phyloP scores from a whole-genome alignment of 179 eudicot genomes.

The Spergularia azorica region DNA sequence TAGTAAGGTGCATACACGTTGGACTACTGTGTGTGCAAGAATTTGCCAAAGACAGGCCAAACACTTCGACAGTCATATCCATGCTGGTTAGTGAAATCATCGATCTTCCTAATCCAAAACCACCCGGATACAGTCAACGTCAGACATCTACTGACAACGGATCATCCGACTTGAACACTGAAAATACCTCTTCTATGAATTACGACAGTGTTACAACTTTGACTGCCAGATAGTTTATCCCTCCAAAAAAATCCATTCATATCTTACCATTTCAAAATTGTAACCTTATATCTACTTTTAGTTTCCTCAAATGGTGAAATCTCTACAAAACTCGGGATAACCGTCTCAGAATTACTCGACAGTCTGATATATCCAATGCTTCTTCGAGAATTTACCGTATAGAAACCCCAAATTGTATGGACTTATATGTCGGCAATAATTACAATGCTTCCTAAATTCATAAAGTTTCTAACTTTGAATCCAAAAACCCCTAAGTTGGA shows the following conservation, averaged over 20 bases:
- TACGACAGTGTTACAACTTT: constrained; percentile 25
- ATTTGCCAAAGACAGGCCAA: constrained; percentile 42
- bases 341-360: too few species aligned
- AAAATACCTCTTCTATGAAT: constrained; percentile 27
- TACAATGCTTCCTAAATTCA: too few species aligned
- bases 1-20: constrained; percentile 45
- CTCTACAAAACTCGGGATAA: too few species aligned
- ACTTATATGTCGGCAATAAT: too few species aligned
- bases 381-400: too few species aligned
- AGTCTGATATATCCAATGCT: too few species aligned
- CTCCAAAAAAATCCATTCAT: background rate
- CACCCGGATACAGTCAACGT: constrained; percentile 42
- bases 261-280: too few species aligned
- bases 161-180: background rate
- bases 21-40: constrained; percentile 56
- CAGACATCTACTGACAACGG: constrained; percentile 1
- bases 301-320: too few species aligned
- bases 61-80: constrained; percentile 38
- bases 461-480: too few species aligned
- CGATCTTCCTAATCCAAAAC: constrained; percentile 37
- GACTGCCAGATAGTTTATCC: constrained; percentile 24
- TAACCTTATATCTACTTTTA: too few species aligned
- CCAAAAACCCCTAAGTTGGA: too few species aligned
- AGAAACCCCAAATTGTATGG: too few species aligned
- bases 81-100: constrained; percentile 43